Evolutionary conservation across 2,329 filamentous ascomycete genomes (phyloP), one percentile per base, ranked within the genome.

Genomic region (Talaromyces marneffei): DNA sequence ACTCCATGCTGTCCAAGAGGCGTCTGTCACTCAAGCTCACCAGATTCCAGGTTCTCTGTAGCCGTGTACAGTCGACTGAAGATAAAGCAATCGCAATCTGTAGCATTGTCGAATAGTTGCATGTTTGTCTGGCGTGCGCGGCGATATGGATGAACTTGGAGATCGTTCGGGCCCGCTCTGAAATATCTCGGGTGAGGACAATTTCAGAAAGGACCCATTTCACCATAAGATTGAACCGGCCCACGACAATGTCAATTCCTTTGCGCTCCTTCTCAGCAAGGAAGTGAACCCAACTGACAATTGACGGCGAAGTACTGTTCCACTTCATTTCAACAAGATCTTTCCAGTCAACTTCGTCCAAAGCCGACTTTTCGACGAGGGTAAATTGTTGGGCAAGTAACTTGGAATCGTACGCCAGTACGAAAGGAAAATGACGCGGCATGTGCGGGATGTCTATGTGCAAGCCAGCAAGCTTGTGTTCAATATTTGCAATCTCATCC

Each of bases 321-420:
- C 85, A 87, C 63, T 79, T 81, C 75, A 87, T 81, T 57, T 86
- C 83, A 56, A 88, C 83, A 31, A 88, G 74, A 65, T 87, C 85
- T 66, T 82, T 83, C 85, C 85, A 88, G 67, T 87, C 85, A 59
- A 88, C 82, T 66, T 87, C 85, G 63, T 85, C 84, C 27, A 88
- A 72, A 1, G 85, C 85, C 57, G 86, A 85, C 71, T 86, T 85
- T 67, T 88, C 85, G 46, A 88, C 80, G 63, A 88, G 75, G 1
- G 85, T 87, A 62, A 88, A 79, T 68, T 88, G 85, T 68, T 87
- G 81, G 2, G 85, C 85, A 57, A 88, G 77, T 4, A 81, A 70
- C 62, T 84, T 80, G 2, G 85, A 85, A 66, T 85, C 83, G 62
- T 83, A 86, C 0, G 83, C 82, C n/a, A 88, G 76, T 29, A 87